Evolutionary conservation across 1,139 yeast species (phyloP), one percentile per base, ranked within the genome.

Genomic region (Yamadazyma trypodendri): DNA sequence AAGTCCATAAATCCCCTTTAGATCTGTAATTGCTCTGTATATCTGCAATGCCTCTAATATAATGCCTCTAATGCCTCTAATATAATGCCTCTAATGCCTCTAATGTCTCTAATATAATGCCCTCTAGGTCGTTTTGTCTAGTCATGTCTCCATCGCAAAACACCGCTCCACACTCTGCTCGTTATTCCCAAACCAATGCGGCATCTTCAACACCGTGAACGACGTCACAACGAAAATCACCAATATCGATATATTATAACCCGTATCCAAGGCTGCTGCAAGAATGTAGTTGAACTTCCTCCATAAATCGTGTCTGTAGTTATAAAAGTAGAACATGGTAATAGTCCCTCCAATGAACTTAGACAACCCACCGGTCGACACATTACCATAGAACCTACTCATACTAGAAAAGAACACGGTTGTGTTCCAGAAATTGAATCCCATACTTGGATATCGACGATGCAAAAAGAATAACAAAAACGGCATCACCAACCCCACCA

Each of bases 181-280:
- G 42, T 71, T 64, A 44, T 73, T 73, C 6, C 78, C 78, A 72
- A 74, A 73, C 79, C 78, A 73, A 34, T 57, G 38, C 0, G 75
- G 75, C 62, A 68, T 65, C 3, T 44, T 46, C 4, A 61, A 48
- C 0, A 51, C 47, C 25, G 52, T 52, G 1, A 66, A 65, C 32
- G 61, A 54, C 2, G 72, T 57, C 24, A 66, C 61, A 20, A 65
- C 41, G 47, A 72, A 72, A 8, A 72, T 58, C 17, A 62, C 42
- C 28, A 72, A 43, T 18, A 68, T 55, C 2, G 75, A 60, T 34
- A 72, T 49, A 40, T 72, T 72, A 48, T 65, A 69, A 7, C 78
- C 79, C 0, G 77, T 71, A 45, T 73, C 78, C 41, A 71, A 61
- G 0, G 77, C 76, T 6, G 77, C 77, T 2, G 77, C 77, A 23